Percentiles rank a stretch among this genome's conserved stretches.
Evolutionary conservation across 306 rosid species (phyloP).

Genomic region (Gastrolobium bilobum): DNA sequence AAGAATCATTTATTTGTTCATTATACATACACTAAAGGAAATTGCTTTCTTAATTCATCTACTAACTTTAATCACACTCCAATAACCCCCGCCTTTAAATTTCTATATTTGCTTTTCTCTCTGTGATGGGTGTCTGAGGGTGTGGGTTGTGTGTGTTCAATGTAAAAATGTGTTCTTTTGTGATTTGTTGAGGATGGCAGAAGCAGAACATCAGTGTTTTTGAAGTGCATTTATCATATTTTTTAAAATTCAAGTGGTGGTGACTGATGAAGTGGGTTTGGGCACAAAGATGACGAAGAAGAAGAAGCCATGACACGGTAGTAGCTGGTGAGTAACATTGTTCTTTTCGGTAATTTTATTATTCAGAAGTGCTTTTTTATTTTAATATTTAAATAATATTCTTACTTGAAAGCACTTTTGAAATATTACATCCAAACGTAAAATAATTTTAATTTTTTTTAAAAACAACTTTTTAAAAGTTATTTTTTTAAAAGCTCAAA

Average conservation of each 20-base stretch:
- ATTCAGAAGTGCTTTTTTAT: no score
- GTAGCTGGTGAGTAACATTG: no score
- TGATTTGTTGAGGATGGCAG: conserved; percentile 41
- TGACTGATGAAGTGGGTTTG: no score
- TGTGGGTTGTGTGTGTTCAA: conserved; percentile 1
- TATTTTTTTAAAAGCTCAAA: no score
- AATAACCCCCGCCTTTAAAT: conserved; percentile 25
- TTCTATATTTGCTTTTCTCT: conserved; percentile 34
- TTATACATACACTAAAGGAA: conserved; percentile 32
- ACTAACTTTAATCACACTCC: conserved; percentile 41
- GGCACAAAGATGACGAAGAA: no score
- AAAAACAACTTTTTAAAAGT: no score
- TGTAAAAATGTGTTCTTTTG: conserved; percentile 47
- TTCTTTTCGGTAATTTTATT: no score
- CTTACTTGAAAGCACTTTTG: no score
- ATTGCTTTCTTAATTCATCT: conserved; percentile 30
- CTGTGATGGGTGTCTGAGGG: conserved; percentile 45
- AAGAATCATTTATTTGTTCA: conserved; percentile 55
- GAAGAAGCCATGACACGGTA: no score
- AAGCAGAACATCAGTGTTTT: conserved; percentile 29
- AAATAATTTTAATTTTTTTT: no score
- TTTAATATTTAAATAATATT: no score
- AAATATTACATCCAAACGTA: no score
- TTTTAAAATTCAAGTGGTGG: conserved; percentile 49
- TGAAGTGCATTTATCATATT: conserved; percentile 46